Percentiles rank a stretch among this genome's conserved stretches.
These are phyloP conservation scores for Aegilops bicornis DNA, from an alignment of 176 grass and related monocot species.

Conservation along the genomic window DNA sequence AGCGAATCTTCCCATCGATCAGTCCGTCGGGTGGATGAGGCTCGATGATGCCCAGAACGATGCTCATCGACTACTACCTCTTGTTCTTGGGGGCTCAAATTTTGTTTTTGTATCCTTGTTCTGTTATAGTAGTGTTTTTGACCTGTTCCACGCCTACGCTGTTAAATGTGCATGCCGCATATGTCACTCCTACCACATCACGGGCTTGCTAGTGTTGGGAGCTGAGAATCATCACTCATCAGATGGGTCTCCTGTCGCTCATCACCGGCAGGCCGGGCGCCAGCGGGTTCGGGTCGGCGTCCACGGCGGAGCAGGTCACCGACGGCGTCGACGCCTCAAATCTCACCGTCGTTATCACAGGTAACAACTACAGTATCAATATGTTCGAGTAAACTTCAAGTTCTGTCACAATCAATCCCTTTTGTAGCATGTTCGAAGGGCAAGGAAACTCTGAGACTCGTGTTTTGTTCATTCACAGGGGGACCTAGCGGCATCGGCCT, in stretches of 20 bases:
- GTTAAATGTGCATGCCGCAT: too few species aligned
- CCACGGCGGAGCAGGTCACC: constrained; percentile 85
- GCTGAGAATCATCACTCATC: neutral
- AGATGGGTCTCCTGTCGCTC: constrained; percentile 66
- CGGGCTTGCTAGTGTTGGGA: too few species aligned
- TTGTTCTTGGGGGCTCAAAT: neutral
- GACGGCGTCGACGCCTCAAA: constrained; percentile 53
- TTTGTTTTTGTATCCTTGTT: neutral
- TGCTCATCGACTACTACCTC: neutral
- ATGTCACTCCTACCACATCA: too few species aligned
- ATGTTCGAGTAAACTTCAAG: constrained; percentile 7
- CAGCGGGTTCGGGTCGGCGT: constrained; percentile 70
- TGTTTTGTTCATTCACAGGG: constrained; percentile 30
- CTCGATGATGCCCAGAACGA: too few species aligned
- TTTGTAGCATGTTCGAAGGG: neutral
- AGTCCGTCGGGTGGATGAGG: too few species aligned
- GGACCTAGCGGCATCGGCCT: constrained; percentile 82
- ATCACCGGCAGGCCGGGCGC: constrained; percentile 67
- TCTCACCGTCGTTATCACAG: constrained; percentile 79
- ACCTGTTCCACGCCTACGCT: too few species aligned
- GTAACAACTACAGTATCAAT: constrained; percentile 31
- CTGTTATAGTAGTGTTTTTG: neutral
- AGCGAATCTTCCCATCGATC: too few species aligned
- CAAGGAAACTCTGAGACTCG: neutral
- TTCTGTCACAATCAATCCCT: neutral